Percentiles rank a stretch among this genome's conserved stretches.
phyloP scores from a whole-genome alignment of 2,329 filamentous ascomycete species.

The Penicillium sclerotigenum region DNA sequence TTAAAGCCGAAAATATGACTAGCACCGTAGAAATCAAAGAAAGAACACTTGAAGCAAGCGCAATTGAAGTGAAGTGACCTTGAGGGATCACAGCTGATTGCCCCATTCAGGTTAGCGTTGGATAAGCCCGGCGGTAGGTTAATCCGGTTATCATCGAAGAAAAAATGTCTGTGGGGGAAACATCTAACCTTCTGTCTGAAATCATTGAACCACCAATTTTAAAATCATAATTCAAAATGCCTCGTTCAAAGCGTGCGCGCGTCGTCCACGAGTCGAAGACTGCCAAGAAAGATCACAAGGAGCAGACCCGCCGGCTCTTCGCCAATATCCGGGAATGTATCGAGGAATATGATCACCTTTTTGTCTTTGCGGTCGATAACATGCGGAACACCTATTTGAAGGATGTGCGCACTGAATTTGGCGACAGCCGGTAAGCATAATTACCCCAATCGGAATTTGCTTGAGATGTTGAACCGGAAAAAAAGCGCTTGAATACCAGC shows the following conservation, averaged over 20 bases:
- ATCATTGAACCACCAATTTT: constrained; percentile 9
- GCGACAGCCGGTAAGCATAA: constrained; percentile 69
- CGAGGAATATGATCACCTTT: constrained; percentile 83
- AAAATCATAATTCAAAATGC: constrained; percentile 59
- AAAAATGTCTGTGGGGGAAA: constrained; percentile 30
- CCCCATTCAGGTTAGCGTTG: constrained; percentile 33
- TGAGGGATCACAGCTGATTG: constrained; percentile 29
- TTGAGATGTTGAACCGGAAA: background rate
- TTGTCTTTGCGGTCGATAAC: constrained; percentile 91
- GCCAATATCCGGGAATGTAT: constrained; percentile 81
- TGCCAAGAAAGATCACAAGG: constrained; percentile 86
- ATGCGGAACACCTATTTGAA: constrained; percentile 98
- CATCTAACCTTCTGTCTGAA: constrained; percentile 21
- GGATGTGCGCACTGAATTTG: constrained; percentile 78
- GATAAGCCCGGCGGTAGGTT: constrained; percentile 40
- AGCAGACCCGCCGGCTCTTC: constrained; percentile 81
- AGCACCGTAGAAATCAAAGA: background rate
- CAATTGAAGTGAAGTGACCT: background rate
- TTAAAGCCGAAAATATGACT: background rate
- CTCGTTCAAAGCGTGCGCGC: constrained; percentile 90
- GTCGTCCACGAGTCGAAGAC: constrained; percentile 88
- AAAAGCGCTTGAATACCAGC: constrained; percentile 1
- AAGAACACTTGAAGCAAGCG: background rate
- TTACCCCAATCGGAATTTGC: background rate
- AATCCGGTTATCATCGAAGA: constrained; percentile 40